phyloP scores from a whole-genome alignment of 805 yeast genomes.

The Kuraishia floccosa region DNA sequence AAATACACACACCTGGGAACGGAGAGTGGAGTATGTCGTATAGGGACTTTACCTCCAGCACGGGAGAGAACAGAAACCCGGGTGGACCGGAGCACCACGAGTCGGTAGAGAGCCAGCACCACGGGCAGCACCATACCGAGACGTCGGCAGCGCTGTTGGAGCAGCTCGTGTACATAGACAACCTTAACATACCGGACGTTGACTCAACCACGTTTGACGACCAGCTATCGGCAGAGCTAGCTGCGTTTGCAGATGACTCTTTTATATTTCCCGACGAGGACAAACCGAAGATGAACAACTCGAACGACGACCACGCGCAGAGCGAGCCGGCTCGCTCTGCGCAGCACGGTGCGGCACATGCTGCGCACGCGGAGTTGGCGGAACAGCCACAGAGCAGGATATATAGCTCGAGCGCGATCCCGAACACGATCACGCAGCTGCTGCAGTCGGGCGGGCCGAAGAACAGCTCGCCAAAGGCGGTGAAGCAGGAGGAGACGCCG shows the following conservation, averaged over 20 bases:
- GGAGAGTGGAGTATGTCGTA: too few species aligned
- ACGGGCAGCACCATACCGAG: conserved; percentile 6
- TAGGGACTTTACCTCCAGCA: too few species aligned
- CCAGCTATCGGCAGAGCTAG: conserved; percentile 50
- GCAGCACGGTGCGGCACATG: not conserved
- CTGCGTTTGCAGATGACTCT: conserved; percentile 76
- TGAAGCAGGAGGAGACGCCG: not conserved
- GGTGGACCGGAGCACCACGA: too few species aligned
- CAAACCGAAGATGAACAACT: conserved; percentile 29
- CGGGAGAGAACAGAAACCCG: too few species aligned
- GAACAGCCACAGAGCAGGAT: not conserved
- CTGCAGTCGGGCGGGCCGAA: not conserved
- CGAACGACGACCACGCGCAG: not conserved
- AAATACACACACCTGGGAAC: too few species aligned
- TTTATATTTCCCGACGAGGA: conserved; percentile 79
- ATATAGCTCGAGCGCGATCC: not conserved
- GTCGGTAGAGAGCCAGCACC: not conserved
- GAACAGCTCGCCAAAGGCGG: not conserved
- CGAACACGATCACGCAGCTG: conserved; percentile 1
- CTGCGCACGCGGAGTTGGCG: too few species aligned
- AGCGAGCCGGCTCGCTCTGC: not conserved
- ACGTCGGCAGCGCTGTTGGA: conserved; percentile 44
- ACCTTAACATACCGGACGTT: conserved; percentile 49
- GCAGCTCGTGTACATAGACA: conserved; percentile 73
- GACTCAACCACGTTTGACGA: conserved; percentile 31